Conservation (phyloP, 805 yeast genomes). For the Blastobotrys terrestris region DNA sequence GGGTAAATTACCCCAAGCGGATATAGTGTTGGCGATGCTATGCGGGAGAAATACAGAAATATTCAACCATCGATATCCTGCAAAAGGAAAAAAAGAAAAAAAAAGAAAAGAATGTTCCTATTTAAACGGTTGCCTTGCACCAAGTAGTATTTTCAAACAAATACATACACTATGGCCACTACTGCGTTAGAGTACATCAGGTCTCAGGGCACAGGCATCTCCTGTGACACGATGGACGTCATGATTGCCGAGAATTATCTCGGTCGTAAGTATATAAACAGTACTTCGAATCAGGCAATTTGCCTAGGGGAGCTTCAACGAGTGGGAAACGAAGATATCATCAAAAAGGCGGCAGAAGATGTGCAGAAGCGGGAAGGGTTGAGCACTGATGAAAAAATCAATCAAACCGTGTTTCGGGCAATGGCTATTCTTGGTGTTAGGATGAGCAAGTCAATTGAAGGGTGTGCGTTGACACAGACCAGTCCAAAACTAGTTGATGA, state of each 20-base stretch:
- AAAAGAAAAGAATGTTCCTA: too few species aligned
- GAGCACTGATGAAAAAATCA: neutral
- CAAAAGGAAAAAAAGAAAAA: too few species aligned
- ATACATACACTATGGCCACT: conserved; percentile 1
- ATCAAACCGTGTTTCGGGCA: conserved; percentile 22
- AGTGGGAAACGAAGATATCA: neutral
- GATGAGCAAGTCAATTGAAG: conserved; percentile 34
- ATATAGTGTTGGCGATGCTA: too few species aligned
- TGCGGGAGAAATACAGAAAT: too few species aligned
- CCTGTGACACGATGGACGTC: conserved; percentile 12
- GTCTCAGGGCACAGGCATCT: conserved; percentile 7
- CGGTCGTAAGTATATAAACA: conserved; percentile 7
- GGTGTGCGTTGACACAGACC: conserved; percentile 39
- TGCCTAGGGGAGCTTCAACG: conserved; percentile 2
- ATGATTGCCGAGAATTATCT: conserved; percentile 5
- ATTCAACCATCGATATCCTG: too few species aligned
- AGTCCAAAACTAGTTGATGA: conserved; percentile 26
- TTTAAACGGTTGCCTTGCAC: too few species aligned
- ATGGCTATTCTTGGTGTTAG: conserved; percentile 36
- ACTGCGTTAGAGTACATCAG: conserved; percentile 9
- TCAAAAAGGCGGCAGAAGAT: conserved; percentile 4
- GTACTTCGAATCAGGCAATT: conserved; percentile 12
- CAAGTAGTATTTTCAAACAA: too few species aligned
- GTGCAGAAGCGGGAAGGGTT: conserved; percentile 1
- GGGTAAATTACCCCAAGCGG: neutral